Conservation (phyloP, 2,329 filamentous ascomycete species). For the Lecanicillium sp. region DNA sequence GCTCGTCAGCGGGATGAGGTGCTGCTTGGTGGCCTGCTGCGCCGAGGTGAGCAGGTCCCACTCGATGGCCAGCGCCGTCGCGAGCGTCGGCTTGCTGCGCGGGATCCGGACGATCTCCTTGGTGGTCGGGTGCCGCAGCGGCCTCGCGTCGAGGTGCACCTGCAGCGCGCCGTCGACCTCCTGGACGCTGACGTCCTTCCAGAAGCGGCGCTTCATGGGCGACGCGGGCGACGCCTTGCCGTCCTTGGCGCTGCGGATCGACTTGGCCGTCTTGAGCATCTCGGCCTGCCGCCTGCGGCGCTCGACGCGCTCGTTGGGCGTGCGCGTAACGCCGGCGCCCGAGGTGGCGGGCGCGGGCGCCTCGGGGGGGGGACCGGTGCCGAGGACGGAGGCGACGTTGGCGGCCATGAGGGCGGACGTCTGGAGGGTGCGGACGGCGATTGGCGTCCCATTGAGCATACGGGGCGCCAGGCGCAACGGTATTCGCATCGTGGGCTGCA, state of each 20-base stretch:
- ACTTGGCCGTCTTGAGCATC: conserved; percentile 46
- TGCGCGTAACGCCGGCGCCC: conserved; percentile 25
- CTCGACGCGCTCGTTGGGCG: conserved; percentile 37
- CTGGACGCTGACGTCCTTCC: conserved; percentile 73
- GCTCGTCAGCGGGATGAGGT: conserved; percentile 86
- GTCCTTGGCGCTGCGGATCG: conserved; percentile 33
- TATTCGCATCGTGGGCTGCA: conserved; percentile 37
- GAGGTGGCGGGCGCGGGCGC: conserved; percentile 42
- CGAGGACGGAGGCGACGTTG: conserved; percentile 46
- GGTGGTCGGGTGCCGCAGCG: conserved; percentile 70
- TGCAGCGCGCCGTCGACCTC: conserved; percentile 54
- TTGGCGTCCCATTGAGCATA: conserved; percentile 16
- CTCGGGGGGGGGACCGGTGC: conserved; percentile 53
- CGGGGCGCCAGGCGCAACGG: conserved; percentile 31
- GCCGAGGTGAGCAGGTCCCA: conserved; percentile 83
- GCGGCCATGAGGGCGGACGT: conserved; percentile 32
- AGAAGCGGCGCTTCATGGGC: conserved; percentile 67
- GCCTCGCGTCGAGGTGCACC: conserved; percentile 70
- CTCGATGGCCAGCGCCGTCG: conserved; percentile 79
- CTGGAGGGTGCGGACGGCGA: conserved; percentile 26
- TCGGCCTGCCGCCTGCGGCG: conserved; percentile 49
- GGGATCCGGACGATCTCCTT: conserved; percentile 70
- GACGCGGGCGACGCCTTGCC: conserved; percentile 26
- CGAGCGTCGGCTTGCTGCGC: conserved; percentile 69
- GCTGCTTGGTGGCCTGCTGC: conserved; percentile 76